Conservation (phyloP, 768 basidiomycete species). For the Calocybe gangraenosa region DNA sequence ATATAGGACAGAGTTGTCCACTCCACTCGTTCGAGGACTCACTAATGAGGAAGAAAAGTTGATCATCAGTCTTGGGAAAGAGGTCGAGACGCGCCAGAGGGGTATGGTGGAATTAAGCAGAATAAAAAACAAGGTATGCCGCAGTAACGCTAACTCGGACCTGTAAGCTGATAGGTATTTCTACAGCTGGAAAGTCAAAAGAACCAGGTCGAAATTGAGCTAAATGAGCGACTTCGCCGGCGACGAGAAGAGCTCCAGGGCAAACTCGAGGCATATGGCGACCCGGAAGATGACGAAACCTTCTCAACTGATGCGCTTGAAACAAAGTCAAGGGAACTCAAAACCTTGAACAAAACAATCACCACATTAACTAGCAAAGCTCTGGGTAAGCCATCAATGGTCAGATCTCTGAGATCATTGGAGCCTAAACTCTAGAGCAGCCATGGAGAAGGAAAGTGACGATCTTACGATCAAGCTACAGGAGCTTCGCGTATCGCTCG, state of each 20-base stretch:
- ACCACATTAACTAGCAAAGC: conserved; percentile 57
- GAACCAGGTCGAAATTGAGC: conserved; percentile 85
- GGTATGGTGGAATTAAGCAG: conserved; percentile 65
- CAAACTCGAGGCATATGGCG: conserved; percentile 75
- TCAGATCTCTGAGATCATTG: neutral
- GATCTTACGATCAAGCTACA: conserved; percentile 59
- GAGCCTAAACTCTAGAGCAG: conserved; percentile 29
- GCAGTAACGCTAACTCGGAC: too few relatives aligned
- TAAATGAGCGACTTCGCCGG: conserved; percentile 83
- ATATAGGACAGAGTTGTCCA: conserved; percentile 64
- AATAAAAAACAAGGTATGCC: conserved; percentile 62
- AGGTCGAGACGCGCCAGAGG: conserved; percentile 73
- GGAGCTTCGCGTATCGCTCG: conserved; percentile 59
- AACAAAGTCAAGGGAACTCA: conserved; percentile 63
- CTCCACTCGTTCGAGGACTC: conserved; percentile 71
- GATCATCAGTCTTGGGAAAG: conserved; percentile 66
- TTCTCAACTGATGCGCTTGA: conserved; percentile 66
- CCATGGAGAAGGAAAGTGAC: conserved; percentile 71
- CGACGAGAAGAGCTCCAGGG: conserved; percentile 72
- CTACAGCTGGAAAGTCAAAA: conserved; percentile 67
- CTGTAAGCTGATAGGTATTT: neutral
- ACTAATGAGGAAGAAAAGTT: conserved; percentile 64
- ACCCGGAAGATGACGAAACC: conserved; percentile 50
- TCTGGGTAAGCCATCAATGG: conserved; percentile 43
- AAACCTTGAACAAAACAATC: conserved; percentile 62